phyloP scores from a whole-genome alignment of 441 rosid species.

The Omphalea diandra region DNA sequence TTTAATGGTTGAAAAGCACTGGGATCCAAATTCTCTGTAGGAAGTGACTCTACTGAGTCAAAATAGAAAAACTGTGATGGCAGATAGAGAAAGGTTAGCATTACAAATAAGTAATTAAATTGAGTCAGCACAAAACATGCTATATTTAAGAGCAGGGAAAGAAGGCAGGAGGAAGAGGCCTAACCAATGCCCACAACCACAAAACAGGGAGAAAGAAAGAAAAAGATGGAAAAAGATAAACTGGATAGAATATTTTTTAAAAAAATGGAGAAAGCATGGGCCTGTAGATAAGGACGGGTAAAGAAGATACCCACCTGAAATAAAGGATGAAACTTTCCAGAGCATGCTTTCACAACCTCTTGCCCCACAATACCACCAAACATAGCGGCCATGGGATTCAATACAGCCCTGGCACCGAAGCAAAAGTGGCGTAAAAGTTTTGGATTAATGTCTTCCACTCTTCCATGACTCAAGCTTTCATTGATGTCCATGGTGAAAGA shows the following conservation, averaged over 20 bases:
- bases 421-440: slow-evolving; percentile 75
- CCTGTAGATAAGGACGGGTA: neutral
- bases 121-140: neutral
- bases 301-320: slow-evolving; percentile 54
- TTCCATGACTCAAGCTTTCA: slow-evolving; percentile 62
- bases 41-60: slow-evolving; percentile 88
- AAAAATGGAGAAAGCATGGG: neutral
- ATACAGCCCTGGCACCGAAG: slow-evolving; percentile 86
- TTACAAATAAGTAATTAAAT: neutral
- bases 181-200: neutral
- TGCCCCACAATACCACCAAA: slow-evolving; percentile 97
- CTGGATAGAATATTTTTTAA: neutral
- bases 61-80: slow-evolving; percentile 81
- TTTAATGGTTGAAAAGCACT: slow-evolving; percentile 57
- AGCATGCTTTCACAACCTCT: slow-evolving; percentile 94
- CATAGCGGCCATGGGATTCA: slow-evolving; percentile 98
- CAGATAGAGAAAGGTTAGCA: slow-evolving; percentile 15
- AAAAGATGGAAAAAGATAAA: neutral
- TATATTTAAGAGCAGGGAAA: neutral
- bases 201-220: neutral
- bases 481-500: slow-evolving; percentile 51
- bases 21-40: slow-evolving; percentile 59
- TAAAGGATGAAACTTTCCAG: slow-evolving; percentile 94
- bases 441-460: slow-evolving; percentile 63
- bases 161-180: neutral